Conservation (phyloP, 495 filamentous ascomycete species). For the Podospora pseudopauciseta region DNA sequence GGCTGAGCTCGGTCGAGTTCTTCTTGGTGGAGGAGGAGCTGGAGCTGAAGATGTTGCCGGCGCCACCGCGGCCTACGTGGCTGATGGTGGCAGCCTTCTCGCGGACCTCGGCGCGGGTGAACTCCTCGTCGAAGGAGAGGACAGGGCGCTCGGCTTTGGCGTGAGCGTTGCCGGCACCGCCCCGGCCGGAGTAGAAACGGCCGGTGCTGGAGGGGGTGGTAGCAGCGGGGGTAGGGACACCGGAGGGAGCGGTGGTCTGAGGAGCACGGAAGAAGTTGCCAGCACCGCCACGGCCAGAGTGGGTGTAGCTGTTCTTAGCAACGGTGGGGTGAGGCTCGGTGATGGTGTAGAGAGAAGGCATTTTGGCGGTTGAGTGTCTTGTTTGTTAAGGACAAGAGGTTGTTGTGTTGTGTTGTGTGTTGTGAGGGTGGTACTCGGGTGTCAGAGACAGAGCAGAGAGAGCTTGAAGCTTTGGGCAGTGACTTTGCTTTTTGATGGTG, state of each 20-base stretch:
- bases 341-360: conserved; percentile 57
- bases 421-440: conserved; percentile 1
- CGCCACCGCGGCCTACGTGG: conserved; percentile 84
- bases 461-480: background rate
- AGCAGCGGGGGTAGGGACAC: conserved; percentile 32
- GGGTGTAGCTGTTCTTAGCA: conserved; percentile 58
- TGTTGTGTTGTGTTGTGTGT: conserved; percentile 12
- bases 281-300: conserved; percentile 81
- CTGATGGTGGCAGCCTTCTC: conserved; percentile 55
- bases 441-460: background rate
- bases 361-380: conserved; percentile 28
- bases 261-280: conserved; percentile 79
- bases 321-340: conserved; percentile 78
- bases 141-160: conserved; percentile 59
- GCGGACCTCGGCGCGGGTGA: conserved; percentile 58
- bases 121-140: conserved; percentile 91
- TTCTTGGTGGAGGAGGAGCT: conserved; percentile 7
- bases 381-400: conserved; percentile 26
- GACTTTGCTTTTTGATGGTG: background rate
- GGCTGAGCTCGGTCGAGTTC: conserved; percentile 20
- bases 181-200: conserved; percentile 75
- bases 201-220: conserved; percentile 27
- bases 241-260: conserved; percentile 50
- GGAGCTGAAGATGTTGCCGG: conserved; percentile 65
- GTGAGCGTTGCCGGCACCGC: conserved; percentile 87